Evolutionary conservation across 1,284 basidiomycete species (phyloP).

Genomic region (Cryptococcus sp.): DNA sequence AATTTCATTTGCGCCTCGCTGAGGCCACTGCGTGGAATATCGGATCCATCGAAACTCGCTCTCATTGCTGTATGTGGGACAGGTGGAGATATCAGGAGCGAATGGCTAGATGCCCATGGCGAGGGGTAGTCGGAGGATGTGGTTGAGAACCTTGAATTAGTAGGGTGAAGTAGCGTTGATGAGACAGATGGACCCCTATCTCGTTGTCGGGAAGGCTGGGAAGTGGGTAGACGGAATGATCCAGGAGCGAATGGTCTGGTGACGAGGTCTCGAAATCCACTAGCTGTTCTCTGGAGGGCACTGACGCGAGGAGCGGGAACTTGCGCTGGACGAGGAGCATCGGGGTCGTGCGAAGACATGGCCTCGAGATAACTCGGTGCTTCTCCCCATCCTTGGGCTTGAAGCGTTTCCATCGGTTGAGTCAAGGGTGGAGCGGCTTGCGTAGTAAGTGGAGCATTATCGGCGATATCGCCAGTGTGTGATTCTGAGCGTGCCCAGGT

Average conservation of each 20-base stretch:
- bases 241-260: slow-evolving; percentile 16
- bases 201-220: not conserved
- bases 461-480: slow-evolving; percentile 4
- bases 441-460: not conserved
- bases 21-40: slow-evolving; percentile 23
- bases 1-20: slow-evolving; percentile 29
- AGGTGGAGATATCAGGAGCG: slow-evolving; percentile 24
- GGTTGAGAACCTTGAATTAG: slow-evolving; percentile 5
- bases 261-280: slow-evolving; percentile 21
- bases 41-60: slow-evolving; percentile 20
- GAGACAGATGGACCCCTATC: not conserved
- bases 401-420: not conserved
- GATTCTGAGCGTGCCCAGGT: not conserved
- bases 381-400: slow-evolving; percentile 24
- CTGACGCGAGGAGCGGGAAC: slow-evolving; percentile 11
- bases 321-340: not conserved
- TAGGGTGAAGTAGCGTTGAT: slow-evolving; percentile 5
- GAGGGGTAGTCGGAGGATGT: slow-evolving; percentile 7
- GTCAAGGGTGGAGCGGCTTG: not conserved
- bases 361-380: slow-evolving; percentile 36
- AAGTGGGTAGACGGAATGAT: not conserved
- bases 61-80: slow-evolving; percentile 24
- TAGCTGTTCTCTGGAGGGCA: slow-evolving; percentile 19
- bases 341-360: slow-evolving; percentile 21
- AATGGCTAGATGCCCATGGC: slow-evolving; percentile 26